These are phyloP conservation scores for Holtermannia corniformis DNA, from an alignment of 768 basidiomycete species.

Conservation along the genomic window DNA sequence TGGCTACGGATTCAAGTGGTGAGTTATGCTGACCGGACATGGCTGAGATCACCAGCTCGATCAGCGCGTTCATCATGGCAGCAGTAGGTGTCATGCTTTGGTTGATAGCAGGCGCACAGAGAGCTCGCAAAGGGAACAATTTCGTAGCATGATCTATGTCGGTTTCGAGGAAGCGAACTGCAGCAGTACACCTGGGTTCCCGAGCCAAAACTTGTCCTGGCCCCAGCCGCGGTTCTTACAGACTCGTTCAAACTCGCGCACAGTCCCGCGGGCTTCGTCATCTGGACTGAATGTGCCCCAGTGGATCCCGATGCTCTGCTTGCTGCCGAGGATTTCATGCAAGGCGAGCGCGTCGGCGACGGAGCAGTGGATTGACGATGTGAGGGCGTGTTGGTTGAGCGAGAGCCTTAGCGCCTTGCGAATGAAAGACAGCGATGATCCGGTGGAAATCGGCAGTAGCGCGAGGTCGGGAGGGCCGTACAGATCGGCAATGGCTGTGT, in stretches of 20 bases:
- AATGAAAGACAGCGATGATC: conserved; percentile 20
- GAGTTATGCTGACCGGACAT: no score
- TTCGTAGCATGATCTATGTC: no score
- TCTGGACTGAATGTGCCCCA: conserved; percentile 8
- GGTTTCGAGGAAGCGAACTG: no score
- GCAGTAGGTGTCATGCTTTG: no score
- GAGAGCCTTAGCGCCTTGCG: conserved; percentile 9
- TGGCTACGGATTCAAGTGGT: neutral
- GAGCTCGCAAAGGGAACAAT: no score
- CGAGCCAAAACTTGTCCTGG: no score
- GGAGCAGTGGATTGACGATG: conserved; percentile 9
- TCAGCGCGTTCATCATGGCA: no score
- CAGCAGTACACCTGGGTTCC: no score
- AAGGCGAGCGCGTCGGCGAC: conserved; percentile 7
- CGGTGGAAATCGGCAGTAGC: conserved; percentile 21
- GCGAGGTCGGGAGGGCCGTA: conserved; percentile 18
- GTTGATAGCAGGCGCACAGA: no score
- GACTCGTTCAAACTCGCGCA: conserved; percentile 28
- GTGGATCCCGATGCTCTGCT: conserved; percentile 5
- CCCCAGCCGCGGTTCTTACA: neutral
- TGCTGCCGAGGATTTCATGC: neutral
- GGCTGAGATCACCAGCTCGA: no score
- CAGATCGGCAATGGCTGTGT: conserved; percentile 13
- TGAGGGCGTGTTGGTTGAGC: conserved; percentile 16
- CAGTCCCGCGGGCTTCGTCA: conserved; percentile 22